Base-by-base conservation (phyloP, 179 eudicot genomes). In the Actinidia chinensis region DNA sequence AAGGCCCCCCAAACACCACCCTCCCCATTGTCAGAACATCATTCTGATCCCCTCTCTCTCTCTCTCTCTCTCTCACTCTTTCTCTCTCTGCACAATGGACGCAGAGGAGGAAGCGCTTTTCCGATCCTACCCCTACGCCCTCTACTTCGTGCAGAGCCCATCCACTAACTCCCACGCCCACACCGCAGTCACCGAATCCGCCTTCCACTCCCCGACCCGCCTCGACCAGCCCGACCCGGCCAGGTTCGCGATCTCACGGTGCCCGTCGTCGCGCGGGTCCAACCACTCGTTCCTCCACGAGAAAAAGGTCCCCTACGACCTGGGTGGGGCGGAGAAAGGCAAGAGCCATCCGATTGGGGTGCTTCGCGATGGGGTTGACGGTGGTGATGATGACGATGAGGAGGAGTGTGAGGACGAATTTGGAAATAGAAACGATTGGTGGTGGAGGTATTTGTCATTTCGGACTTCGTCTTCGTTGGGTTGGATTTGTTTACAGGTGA, bases 131-230 rank as follows among this genome's bases (percentile, higher is more conserved):
- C 83, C 83, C 18, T 58, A 75, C 40, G 81, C 88, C 4, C 72
- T 81, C 68, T 94, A 91, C 84, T 87, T 83, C 75, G 97, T 92
- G 0, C 93, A 91, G 68, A 94, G 98, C 84, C 97, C 97, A 17
- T 81, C 92, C 0, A 79, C 92, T 0, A 43, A 70, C 69, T 83
- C 93, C 60, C 84, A 79, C 56, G 69, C 90, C 46, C 77, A 81
- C 71, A 82, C 66, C 76, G 52, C 73, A 50, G 56, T 0, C 76
- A 55, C 76, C 76, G 66, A 18, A 78, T 81, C 78, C 17, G 71
- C 72, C 4, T 71, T 1, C 23, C 71, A 60, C 54, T 80, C 87
- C 44, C 81, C 81, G 3, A 64, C 13, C 18, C 78, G 65, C 13
- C 11, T 79, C 71, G 59, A 18, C 65, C 47, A 43, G 9, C 68